Conservation (phyloP, 768 basidiomycete species). For the Podaxis rugospora region DNA sequence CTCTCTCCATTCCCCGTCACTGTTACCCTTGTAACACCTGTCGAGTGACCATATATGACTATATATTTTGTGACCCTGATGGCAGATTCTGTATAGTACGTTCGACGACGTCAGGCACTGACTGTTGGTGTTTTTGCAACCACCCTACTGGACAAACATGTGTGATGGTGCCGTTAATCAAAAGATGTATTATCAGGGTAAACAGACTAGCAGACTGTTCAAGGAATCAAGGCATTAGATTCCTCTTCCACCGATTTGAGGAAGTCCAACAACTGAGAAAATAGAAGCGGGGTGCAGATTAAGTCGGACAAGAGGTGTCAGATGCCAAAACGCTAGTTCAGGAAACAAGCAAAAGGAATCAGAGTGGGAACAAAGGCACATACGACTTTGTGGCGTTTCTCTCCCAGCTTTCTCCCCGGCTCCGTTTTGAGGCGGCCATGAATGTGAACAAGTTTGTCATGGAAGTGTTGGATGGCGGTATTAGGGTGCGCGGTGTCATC, state of each 20-base stretch:
- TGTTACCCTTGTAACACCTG: neutral
- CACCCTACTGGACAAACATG: neutral
- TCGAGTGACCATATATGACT: neutral
- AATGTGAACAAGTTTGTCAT: slow-evolving; percentile 81
- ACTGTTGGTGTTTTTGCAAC: neutral
- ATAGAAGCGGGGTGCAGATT: neutral
- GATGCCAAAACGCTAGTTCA: neutral
- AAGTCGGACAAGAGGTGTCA: neutral
- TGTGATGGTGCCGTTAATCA: neutral
- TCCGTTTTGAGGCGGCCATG: slow-evolving; percentile 73
- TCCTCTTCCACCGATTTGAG: slow-evolving; percentile 55
- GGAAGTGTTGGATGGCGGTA: slow-evolving; percentile 77
- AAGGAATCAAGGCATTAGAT: slow-evolving; percentile 21
- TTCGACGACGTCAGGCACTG: slow-evolving; percentile 2
- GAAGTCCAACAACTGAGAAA: slow-evolving; percentile 58
- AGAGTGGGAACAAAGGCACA: slow-evolving; percentile 8
- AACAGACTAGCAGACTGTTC: neutral
- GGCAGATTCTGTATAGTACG: neutral
- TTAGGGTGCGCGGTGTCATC: slow-evolving; percentile 37
- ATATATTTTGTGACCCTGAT: neutral
- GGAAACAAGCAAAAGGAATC: neutral
- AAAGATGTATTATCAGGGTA: neutral
- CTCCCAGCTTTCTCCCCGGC: slow-evolving; percentile 62
- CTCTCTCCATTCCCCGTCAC: slow-evolving; percentile 8
- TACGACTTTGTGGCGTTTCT: slow-evolving; percentile 70